These are phyloP conservation scores for Xylaria cubensis DNA, from an alignment of 495 filamentous ascomycete genomes.

Conservation along the genomic window DNA sequence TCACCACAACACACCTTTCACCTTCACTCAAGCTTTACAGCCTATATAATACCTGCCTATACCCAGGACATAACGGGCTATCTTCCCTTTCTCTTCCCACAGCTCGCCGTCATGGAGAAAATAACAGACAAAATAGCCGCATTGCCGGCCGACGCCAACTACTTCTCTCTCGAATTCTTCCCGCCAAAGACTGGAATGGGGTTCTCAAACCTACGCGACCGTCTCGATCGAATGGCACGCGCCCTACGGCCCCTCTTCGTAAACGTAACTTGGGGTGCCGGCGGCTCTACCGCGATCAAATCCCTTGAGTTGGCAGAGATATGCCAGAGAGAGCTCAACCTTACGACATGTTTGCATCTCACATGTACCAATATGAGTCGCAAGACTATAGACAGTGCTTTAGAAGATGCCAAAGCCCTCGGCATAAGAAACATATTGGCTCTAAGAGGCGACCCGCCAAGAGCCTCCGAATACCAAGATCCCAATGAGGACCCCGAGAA, in stretches of 20 bases:
- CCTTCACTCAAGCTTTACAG: background rate
- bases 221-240: conserved; percentile 92
- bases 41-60: background rate
- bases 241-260: conserved; percentile 92
- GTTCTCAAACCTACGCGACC: conserved; percentile 88
- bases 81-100: background rate
- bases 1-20: background rate
- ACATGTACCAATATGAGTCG: conserved; percentile 98
- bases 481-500: conserved; percentile 55
- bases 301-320: conserved; percentile 94
- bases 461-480: conserved; percentile 81
- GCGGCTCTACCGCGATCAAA: conserved; percentile 87
- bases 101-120: conserved; percentile 70
- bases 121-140: conserved; percentile 97
- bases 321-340: conserved; percentile 86
- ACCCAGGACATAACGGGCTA: background rate
- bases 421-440: conserved; percentile 95
- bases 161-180: conserved; percentile 99
- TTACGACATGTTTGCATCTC: conserved; percentile 94
- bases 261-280: conserved; percentile 97
- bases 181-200: conserved; percentile 96
- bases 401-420: conserved; percentile 91
- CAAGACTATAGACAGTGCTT: conserved; percentile 80
- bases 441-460: conserved; percentile 89
- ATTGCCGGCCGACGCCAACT: conserved; percentile 78